Conservation (phyloP, 1,284 basidiomycete species). For the Somion occarium region DNA sequence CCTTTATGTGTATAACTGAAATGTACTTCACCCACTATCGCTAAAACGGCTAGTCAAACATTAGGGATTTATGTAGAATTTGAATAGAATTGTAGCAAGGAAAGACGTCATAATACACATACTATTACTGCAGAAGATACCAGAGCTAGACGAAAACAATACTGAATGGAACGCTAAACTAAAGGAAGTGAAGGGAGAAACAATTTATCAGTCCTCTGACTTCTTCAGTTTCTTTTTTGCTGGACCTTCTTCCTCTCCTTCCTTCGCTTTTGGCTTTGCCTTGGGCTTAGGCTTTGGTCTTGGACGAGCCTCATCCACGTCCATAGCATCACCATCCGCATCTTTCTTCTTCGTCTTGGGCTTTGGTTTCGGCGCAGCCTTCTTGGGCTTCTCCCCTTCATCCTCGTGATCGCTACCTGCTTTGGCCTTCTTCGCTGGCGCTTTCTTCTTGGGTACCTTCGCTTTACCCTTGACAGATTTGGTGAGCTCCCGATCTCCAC, state of each 20-base stretch:
- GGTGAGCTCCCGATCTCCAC: slow-evolving; percentile 62
- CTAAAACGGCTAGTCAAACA: neutral
- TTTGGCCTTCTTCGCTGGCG: slow-evolving; percentile 37
- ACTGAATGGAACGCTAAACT: neutral
- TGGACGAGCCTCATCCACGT: slow-evolving; percentile 30
- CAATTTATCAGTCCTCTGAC: slow-evolving; percentile 19
- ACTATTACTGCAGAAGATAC: neutral
- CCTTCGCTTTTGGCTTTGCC: slow-evolving; percentile 43
- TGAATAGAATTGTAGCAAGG: neutral
- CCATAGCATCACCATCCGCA: slow-evolving; percentile 28
- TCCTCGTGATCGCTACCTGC: slow-evolving; percentile 29
- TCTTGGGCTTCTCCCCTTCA: slow-evolving; percentile 28
- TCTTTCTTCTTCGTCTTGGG: slow-evolving; percentile 42
- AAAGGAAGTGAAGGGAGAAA: neutral
- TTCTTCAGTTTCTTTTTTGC: slow-evolving; percentile 69
- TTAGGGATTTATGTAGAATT: neutral
- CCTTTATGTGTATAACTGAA: neutral
- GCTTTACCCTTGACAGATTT: slow-evolving; percentile 41
- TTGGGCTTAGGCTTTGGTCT: slow-evolving; percentile 41
- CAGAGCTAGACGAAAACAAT: neutral
- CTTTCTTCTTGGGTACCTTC: slow-evolving; percentile 33
- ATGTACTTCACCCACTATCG: neutral
- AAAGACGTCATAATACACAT: neutral
- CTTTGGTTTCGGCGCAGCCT: slow-evolving; percentile 28
- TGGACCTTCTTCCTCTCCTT: slow-evolving; percentile 50